These are phyloP conservation scores for Wickerhamiella cacticola DNA, from an alignment of 805 yeast genomes.

Conservation along the genomic window DNA sequence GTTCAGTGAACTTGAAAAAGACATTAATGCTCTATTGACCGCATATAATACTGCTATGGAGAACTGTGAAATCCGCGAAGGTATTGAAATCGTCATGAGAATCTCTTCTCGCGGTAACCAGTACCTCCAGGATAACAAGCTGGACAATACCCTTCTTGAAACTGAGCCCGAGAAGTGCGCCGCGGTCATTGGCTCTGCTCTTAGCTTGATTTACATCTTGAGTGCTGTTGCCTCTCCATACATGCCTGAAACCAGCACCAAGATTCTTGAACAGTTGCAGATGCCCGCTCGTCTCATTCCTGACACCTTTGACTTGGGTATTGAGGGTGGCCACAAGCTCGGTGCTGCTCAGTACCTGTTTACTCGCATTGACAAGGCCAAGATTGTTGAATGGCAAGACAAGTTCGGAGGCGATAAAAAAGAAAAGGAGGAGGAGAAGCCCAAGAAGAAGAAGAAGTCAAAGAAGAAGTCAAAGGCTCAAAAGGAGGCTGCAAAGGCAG, in stretches of 20 bases:
- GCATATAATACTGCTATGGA: constrained; percentile 65
- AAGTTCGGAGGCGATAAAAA: constrained; percentile 66
- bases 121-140: constrained; percentile 90
- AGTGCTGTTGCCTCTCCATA: constrained; percentile 73
- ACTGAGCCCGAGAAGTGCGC: constrained; percentile 70
- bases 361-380: constrained; percentile 80
- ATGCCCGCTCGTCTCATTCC: constrained; percentile 72
- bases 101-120: constrained; percentile 86
- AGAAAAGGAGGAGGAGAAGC: constrained; percentile 9
- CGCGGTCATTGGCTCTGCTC: constrained; percentile 84
- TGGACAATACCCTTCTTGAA: constrained; percentile 74
- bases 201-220: constrained; percentile 78
- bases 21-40: constrained; percentile 49
- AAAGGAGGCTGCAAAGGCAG: constrained; percentile 1
- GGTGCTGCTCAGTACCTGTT: constrained; percentile 87
- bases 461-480: constrained; percentile 7
- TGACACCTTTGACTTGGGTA: constrained; percentile 55
- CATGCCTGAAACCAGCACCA: constrained; percentile 72
- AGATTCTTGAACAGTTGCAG: constrained; percentile 66
- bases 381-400: constrained; percentile 74
- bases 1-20: constrained; percentile 31
- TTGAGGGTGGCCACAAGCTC: constrained; percentile 73
- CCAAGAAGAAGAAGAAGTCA: constrained; percentile 11
- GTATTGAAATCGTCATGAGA: constrained; percentile 84
- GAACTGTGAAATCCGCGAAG: constrained; percentile 60